A percentile compares a stretch with the other conserved stretches of the same genome.
Evolutionary conservation across 257 asterid genomes (phyloP).

Genomic region (Plantago major): DNA sequence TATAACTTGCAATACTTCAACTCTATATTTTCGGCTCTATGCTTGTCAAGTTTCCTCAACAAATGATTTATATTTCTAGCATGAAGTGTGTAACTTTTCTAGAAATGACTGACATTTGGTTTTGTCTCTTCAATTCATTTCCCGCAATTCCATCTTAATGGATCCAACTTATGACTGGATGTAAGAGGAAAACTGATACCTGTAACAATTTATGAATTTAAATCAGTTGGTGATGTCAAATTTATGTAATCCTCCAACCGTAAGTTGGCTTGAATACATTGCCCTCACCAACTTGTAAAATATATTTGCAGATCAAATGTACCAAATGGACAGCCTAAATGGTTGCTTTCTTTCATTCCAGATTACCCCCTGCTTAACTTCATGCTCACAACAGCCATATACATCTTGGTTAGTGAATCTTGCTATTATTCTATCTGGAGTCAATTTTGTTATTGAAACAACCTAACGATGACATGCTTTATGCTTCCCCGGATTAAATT

Average conservation of each 20-base stretch:
- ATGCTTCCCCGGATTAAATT: conserved; percentile 1
- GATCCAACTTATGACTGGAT: conserved; percentile 4
- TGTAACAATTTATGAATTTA: too few relatives aligned
- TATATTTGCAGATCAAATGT: conserved; percentile 60
- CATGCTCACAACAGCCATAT: conserved; percentile 86
- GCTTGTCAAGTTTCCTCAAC: too few relatives aligned
- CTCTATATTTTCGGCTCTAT: too few relatives aligned
- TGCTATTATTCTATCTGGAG: not conserved
- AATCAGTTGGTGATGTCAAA: conserved; percentile 5
- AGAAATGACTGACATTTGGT: not conserved
- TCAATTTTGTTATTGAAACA: conserved; percentile 5
- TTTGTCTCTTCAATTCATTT: not conserved
- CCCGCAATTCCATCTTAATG: too few relatives aligned
- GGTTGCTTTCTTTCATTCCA: conserved; percentile 87
- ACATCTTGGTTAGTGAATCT: conserved; percentile 57
- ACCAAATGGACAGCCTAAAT: conserved; percentile 96
- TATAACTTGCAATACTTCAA: too few relatives aligned
- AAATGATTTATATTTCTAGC: conserved; percentile 25
- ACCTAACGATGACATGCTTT: conserved; percentile 1
- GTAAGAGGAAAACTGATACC: too few relatives aligned
- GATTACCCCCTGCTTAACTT: conserved; percentile 95
- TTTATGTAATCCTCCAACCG: not conserved
- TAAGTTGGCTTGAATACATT: not conserved
- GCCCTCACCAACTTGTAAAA: conserved; percentile 16
- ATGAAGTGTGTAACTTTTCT: not conserved